These are phyloP conservation scores for Poa pratensis DNA, from an alignment of 176 grass and related monocot genomes.

Conservation along the genomic window DNA sequence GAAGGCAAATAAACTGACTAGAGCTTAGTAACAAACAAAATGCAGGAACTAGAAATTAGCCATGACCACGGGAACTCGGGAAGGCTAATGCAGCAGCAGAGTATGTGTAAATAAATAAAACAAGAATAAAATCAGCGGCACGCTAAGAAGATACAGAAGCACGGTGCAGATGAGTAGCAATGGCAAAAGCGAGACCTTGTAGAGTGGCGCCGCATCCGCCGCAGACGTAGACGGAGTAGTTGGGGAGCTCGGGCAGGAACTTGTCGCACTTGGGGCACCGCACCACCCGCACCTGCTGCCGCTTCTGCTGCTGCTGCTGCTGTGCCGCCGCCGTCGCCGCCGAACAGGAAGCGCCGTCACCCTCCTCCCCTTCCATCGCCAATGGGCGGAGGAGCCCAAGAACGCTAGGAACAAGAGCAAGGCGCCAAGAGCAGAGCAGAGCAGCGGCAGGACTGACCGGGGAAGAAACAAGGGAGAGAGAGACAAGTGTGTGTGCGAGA, in stretches of 20 bases:
- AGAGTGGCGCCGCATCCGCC: slow-evolving; percentile 29
- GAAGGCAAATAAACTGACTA: background rate
- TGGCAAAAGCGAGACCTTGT: background rate
- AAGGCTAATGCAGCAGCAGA: background rate
- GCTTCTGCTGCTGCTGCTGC: background rate
- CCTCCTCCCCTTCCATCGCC: slow-evolving; percentile 54
- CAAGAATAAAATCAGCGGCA: background rate
- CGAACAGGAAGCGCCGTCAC: background rate
- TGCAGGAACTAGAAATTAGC: slow-evolving; percentile 7
- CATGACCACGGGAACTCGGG: no score
- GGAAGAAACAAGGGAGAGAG: background rate
- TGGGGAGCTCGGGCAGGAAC: slow-evolving; percentile 86
- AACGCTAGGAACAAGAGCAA: background rate
- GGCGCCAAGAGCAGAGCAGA: background rate
- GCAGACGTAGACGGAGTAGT: slow-evolving; percentile 79
- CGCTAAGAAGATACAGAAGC: background rate
- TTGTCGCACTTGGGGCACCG: slow-evolving; percentile 87
- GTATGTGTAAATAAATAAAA: background rate
- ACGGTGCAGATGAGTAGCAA: background rate
- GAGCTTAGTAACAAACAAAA: background rate
- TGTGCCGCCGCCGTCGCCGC: background rate
- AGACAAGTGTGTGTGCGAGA: background rate
- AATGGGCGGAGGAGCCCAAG: slow-evolving; percentile 11
- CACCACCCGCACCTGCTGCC: slow-evolving; percentile 42
- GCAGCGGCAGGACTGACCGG: background rate